Percentiles rank a stretch among this genome's conserved stretches.
phyloP scores from a whole-genome alignment of 1,284 basidiomycete genomes.

The Heterobasidion irregulare region DNA sequence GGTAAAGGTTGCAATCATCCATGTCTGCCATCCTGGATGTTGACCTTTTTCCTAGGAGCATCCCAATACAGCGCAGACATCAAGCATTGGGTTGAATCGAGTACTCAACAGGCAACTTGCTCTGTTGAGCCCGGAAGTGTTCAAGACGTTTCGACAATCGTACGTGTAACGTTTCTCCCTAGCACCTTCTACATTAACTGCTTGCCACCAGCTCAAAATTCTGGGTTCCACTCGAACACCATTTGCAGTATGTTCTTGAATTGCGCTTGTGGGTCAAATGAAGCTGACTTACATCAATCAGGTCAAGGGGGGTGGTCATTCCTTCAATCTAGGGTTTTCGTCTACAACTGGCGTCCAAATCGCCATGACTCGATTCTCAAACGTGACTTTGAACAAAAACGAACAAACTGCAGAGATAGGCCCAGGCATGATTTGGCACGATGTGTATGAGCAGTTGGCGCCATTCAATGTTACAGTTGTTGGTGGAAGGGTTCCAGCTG shows the following conservation, averaged over 20 bases:
- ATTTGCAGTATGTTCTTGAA: neutral
- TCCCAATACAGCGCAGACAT: neutral
- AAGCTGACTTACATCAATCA: neutral
- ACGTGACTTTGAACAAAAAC: slow-evolving; percentile 30
- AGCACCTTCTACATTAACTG: neutral
- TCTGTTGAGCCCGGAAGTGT: neutral
- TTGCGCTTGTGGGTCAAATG: neutral
- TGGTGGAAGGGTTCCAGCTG: slow-evolving; percentile 40
- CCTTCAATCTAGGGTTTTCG: slow-evolving; percentile 27
- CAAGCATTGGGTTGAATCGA: neutral
- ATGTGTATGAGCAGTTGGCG: slow-evolving; percentile 41
- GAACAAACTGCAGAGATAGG: slow-evolving; percentile 37
- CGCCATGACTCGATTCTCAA: slow-evolving; percentile 40
- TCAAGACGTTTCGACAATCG: neutral
- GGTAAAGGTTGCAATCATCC: neutral
- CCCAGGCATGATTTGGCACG: slow-evolving; percentile 47
- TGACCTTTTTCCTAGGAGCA: neutral
- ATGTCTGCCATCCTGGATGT: neutral
- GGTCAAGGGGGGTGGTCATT: slow-evolving; percentile 1
- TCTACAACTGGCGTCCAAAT: slow-evolving; percentile 51
- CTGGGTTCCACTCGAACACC: neutral
- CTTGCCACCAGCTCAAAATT: neutral
- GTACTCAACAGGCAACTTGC: neutral
- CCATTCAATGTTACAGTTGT: slow-evolving; percentile 38
- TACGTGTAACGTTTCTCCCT: neutral